These are phyloP conservation scores for Cerrena zonata DNA, from an alignment of 1,284 basidiomycete genomes.

Conservation along the genomic window DNA sequence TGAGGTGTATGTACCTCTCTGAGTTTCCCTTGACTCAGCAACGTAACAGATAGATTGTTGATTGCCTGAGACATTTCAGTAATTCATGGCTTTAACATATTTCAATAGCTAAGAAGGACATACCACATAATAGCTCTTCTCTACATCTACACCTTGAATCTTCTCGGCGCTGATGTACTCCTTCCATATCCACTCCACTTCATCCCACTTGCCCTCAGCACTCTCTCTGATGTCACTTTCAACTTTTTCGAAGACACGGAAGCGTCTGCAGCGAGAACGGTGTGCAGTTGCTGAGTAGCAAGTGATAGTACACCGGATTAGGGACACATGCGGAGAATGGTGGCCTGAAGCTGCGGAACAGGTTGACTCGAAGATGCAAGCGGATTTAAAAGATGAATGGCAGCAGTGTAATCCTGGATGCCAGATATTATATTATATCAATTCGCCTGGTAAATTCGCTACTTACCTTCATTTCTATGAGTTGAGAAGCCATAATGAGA, in stretches of 20 bases:
- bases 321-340: conserved; percentile 65
- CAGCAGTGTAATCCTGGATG: conserved; percentile 70
- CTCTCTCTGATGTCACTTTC: conserved; percentile 58
- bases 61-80: too few species aligned
- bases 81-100: too few species aligned
- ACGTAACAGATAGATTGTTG: conserved; percentile 69
- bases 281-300: conserved; percentile 50
- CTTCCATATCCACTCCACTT: conserved; percentile 41
- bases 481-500: conserved; percentile 66
- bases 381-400: conserved; percentile 45
- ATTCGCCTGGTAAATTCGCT: too few species aligned
- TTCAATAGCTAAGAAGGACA: too few species aligned
- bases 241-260: conserved; percentile 33
- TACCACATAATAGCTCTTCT: conserved; percentile 58
- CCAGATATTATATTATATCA: too few species aligned
- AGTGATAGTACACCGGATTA: conserved; percentile 58
- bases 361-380: conserved; percentile 16
- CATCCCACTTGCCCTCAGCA: conserved; percentile 64
- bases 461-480: conserved; percentile 53
- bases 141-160: conserved; percentile 16
- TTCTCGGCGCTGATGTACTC: conserved; percentile 32
- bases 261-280: conserved; percentile 40
- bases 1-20: conserved; percentile 47
- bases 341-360: conserved; percentile 54
- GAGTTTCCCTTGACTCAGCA: conserved; percentile 63